These are phyloP conservation scores for Annulohypoxylon bovei DNA, from an alignment of 495 filamentous ascomycete genomes.

Conservation along the genomic window DNA sequence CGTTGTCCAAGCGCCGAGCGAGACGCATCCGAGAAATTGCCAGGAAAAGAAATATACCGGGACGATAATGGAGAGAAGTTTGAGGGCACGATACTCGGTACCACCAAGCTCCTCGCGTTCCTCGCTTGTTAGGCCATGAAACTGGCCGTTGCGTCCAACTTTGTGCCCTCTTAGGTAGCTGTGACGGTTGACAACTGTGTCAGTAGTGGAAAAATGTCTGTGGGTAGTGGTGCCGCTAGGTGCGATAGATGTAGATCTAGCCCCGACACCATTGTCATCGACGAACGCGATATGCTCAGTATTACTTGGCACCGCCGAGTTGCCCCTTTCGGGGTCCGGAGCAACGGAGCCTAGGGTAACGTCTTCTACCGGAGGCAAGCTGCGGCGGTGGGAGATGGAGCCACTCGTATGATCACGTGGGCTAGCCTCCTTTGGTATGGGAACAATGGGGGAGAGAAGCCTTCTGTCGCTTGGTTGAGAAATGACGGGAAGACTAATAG, in stretches of 20 bases:
- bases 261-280: slow-evolving; percentile 17
- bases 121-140: slow-evolving; percentile 70
- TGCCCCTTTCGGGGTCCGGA: background rate
- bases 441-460: slow-evolving; percentile 27
- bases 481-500: slow-evolving; percentile 25
- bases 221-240: slow-evolving; percentile 23
- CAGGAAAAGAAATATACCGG: slow-evolving; percentile 78
- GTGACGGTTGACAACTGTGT: slow-evolving; percentile 16
- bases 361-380: background rate
- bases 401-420: background rate
- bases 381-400: background rate
- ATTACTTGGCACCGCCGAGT: background rate
- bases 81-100: slow-evolving; percentile 81
- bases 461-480: slow-evolving; percentile 39
- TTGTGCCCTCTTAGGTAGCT: slow-evolving; percentile 45
- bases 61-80: slow-evolving; percentile 75
- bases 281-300: slow-evolving; percentile 42
- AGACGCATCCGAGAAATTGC: slow-evolving; percentile 75
- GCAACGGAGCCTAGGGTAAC: background rate
- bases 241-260: slow-evolving; percentile 33
- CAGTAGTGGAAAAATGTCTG: slow-evolving; percentile 24
- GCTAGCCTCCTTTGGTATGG: background rate
- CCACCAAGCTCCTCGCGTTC: slow-evolving; percentile 81
- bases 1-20: slow-evolving; percentile 76
- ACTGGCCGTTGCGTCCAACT: slow-evolving; percentile 77